These are phyloP conservation scores for Bolboschoenoplectus hybrid DNA, from an alignment of 202 grass and related monocot species.

Conservation along the genomic window DNA sequence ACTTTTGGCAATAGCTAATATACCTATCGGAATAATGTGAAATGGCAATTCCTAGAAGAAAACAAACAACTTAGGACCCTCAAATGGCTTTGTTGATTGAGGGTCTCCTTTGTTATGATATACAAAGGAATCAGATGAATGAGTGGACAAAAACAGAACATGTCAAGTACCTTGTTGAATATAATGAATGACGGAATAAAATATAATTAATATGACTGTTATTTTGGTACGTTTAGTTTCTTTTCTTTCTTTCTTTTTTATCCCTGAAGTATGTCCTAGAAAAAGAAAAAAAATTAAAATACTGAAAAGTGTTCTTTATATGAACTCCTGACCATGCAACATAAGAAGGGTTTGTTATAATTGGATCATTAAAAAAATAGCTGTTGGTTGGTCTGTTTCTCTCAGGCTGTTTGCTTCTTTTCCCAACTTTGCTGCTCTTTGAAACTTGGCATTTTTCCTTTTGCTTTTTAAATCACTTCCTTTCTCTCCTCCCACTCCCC, in stretches of 20 bases:
- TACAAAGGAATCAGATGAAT: background rate
- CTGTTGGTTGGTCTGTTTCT: background rate
- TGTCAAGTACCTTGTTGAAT: background rate
- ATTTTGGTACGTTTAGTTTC: background rate
- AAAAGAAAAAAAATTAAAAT: background rate
- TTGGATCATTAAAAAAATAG: background rate
- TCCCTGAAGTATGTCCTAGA: background rate
- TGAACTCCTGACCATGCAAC: background rate
- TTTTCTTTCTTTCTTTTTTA: background rate
- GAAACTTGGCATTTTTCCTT: conserved; percentile 9
- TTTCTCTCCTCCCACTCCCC: background rate
- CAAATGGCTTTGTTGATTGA: background rate
- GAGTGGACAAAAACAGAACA: background rate
- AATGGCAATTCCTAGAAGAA: background rate
- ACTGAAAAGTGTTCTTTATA: background rate
- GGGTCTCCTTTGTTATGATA: background rate
- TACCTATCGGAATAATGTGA: background rate
- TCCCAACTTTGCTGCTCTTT: background rate
- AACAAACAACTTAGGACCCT: background rate
- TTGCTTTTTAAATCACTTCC: background rate
- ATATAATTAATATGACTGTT: background rate
- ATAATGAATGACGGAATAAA: background rate
- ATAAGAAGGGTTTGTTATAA: background rate
- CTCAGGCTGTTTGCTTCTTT: background rate
- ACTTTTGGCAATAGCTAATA: background rate